Percentiles rank a stretch among this genome's conserved stretches.
These are phyloP conservation scores for Parasitella parasitica DNA, from an alignment of 371 early-diverging fungal species.

Conservation along the genomic window DNA sequence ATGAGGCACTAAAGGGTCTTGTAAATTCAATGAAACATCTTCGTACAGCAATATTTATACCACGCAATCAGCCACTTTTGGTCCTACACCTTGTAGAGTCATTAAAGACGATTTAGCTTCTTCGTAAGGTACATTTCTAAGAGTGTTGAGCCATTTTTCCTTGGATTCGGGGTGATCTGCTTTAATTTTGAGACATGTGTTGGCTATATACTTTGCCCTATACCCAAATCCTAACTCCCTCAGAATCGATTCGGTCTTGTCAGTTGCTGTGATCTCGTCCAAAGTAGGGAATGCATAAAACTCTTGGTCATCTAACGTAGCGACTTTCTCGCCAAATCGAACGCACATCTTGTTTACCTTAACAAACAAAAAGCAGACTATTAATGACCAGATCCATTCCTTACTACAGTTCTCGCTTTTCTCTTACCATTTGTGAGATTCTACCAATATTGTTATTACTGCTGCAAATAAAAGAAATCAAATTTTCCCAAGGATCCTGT, in stretches of 20 bases:
- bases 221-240: conserved; percentile 92
- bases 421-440: conserved; percentile 86
- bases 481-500: conserved; percentile 88
- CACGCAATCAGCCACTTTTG: conserved; percentile 98
- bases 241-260: conserved; percentile 66
- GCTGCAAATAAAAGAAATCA: conserved; percentile 95
- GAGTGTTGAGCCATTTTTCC: conserved; percentile 58
- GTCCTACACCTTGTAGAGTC: conserved; percentile 74
- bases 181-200: conserved; percentile 61
- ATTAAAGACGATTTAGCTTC: conserved; percentile 66
- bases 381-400: too few relatives aligned
- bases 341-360: conserved; percentile 64
- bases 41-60: conserved; percentile 38
- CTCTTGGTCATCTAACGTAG: conserved; percentile 33
- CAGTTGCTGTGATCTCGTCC: conserved; percentile 35
- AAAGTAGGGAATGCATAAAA: conserved; percentile 79
- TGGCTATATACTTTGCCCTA: conserved; percentile 85
- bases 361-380: conserved; percentile 8
- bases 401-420: background rate
- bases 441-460: conserved; percentile 95
- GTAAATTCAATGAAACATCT: too few relatives aligned
- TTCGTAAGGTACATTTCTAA: conserved; percentile 56
- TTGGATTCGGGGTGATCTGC: conserved; percentile 46
- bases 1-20: conserved; percentile 83
- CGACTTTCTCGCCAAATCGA: conserved; percentile 64